Base-by-base conservation (phyloP, 1,284 basidiomycete species). In the Chondrostereum purpureum region DNA sequence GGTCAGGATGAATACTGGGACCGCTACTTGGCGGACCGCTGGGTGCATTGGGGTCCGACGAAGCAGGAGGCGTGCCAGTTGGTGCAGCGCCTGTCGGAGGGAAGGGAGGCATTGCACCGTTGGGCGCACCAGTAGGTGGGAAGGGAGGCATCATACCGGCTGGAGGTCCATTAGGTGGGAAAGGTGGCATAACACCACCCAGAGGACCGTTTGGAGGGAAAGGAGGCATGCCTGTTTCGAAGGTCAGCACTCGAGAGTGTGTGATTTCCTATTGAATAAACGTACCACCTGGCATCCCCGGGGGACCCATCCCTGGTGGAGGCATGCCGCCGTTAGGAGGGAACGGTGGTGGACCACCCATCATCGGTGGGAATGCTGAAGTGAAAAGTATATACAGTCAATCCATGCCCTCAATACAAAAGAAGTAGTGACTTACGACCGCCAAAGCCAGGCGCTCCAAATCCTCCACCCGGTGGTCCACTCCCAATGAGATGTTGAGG, bases 1-100 rank as follows among this genome's bases (percentile, higher is more conserved):
- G 75, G 65, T 92, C 89, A n/a, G 90, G 90, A 64, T 92, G 90
- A 53, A 92, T 88, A 21, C 77, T 83, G 12, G 69, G 65, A 6
- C 66, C 61, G 48, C 57, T 67, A 33, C 54, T 57, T 33, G 53
- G 55, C 31, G 53, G 56, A 40, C 42, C 45, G 31, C 52, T 43
- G 17, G 50, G 54, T 8, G 52, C 46, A 19, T 48, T 51, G 27
- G 8, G 8, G 27, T 31, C n/a, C n/a, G 8, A 8, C n/a, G 59
- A 56, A 18, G 56, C 44, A 14, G 61, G 58, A 17, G 65, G 62
- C 45, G 65, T 57, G 10, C 60, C 69, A 50, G 65, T 62, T n/a
- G n/a, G n/a, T n/a, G n/a, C n/a, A 70, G 12, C 77, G 82, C 47
- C 78, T 74, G 64, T 83, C 81, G n/a, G 83, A 79, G 5, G 80